Evolutionary conservation across 768 basidiomycete species (phyloP).

Genomic region (Kwoniella sp.): DNA sequence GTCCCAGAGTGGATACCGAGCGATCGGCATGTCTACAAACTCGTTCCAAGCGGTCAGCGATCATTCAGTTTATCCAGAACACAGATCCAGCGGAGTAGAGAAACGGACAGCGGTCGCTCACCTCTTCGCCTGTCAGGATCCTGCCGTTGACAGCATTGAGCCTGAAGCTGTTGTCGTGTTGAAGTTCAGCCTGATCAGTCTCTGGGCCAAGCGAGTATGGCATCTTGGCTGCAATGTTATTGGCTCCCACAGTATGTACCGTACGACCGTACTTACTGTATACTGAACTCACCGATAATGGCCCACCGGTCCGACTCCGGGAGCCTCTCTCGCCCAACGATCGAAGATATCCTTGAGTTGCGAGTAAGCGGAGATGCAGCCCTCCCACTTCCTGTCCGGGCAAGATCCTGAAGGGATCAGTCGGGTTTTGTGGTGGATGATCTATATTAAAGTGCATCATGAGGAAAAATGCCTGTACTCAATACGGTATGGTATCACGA

Average conservation of each 20-base stretch:
- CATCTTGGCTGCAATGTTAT: no score
- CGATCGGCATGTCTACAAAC: not conserved
- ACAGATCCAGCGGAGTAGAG: no score
- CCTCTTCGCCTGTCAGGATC: conserved; percentile 7
- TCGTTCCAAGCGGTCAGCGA: no score
- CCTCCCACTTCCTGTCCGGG: conserved; percentile 1
- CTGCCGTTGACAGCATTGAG: not conserved
- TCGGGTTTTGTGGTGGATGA: conserved; percentile 4
- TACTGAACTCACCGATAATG: not conserved
- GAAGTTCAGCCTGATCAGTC: no score
- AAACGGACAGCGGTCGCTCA: no score
- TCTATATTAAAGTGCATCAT: not conserved
- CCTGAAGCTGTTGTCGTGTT: conserved; percentile 5
- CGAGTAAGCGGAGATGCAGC: conserved; percentile 4
- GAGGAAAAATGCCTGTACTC: no score
- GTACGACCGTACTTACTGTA: not conserved
- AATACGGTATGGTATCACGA: not conserved
- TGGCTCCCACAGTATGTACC: no score
- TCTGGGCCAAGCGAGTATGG: no score
- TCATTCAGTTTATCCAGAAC: no score
- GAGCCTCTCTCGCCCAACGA: not conserved
- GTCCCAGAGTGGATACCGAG: not conserved
- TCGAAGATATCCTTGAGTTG: not conserved
- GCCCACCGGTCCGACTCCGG: not conserved
- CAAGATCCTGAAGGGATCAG: not conserved